Percentiles rank a stretch among this genome's conserved stretches.
Evolutionary conservation across 352 stramenopile species (phyloP).

Genomic region (Blastocystis sp.): DNA sequence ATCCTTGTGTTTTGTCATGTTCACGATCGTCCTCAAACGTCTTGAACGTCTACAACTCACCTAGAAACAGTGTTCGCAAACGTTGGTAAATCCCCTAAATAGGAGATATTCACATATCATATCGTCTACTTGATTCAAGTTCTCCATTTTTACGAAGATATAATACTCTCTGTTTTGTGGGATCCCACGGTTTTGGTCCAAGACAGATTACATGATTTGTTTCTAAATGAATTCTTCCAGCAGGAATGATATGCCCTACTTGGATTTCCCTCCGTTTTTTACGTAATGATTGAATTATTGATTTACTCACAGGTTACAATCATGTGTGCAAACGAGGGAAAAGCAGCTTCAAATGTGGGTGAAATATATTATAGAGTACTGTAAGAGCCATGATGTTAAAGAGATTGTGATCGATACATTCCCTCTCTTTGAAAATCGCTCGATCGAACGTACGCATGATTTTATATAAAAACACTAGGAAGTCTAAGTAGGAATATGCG

Average conservation of each 20-base stretch:
- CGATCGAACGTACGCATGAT: neutral
- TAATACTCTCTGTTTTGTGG: neutral
- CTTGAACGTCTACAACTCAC: constrained; percentile 39
- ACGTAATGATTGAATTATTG: neutral
- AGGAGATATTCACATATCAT: constrained; percentile 51
- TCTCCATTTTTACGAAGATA: constrained; percentile 8
- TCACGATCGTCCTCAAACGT: constrained; percentile 10
- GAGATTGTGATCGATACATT: neutral
- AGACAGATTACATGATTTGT: neutral
- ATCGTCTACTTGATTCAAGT: constrained; percentile 52
- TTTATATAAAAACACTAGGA: neutral
- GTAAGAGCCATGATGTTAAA: neutral
- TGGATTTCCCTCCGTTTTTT: constrained; percentile 24
- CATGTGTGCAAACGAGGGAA: neutral
- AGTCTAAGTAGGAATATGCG: neutral
- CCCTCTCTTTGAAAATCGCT: constrained; percentile 27
- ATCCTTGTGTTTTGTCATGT: constrained; percentile 32
- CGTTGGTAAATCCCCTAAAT: constrained; percentile 45
- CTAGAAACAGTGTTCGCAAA: neutral
- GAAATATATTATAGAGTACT: constrained; percentile 40
- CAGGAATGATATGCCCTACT: neutral
- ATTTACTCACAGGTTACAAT: neutral
- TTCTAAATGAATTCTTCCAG: neutral
- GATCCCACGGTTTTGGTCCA: neutral
- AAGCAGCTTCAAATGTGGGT: constrained; percentile 37